Evolutionary conservation across 768 basidiomycete species (phyloP).

Genomic region (Gymnopilus junonius): DNA sequence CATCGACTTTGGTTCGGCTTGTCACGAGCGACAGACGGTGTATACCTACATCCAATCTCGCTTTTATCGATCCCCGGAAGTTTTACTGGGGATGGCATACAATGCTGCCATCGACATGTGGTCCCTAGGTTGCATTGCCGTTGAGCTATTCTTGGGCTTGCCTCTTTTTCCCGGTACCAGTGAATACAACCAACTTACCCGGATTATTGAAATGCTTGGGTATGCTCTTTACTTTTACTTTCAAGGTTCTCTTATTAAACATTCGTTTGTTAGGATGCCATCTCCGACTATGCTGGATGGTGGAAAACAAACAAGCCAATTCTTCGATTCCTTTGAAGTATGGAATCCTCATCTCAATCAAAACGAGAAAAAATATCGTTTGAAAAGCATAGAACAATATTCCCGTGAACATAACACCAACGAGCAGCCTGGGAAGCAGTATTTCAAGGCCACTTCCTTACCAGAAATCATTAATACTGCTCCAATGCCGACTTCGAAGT

Average conservation of each 20-base stretch:
- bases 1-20: constrained; percentile 98
- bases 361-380: constrained; percentile 81
- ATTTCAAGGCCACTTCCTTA: constrained; percentile 92
- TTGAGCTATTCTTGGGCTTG: constrained; percentile 95
- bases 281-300: constrained; percentile 93
- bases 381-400: constrained; percentile 95
- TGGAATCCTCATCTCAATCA: constrained; percentile 67
- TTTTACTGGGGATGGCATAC: constrained; percentile 92
- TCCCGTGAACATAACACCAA: constrained; percentile 93
- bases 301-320: constrained; percentile 93
- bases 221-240: constrained; percentile 45
- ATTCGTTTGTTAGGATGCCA: constrained; percentile 65
- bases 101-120: constrained; percentile 98
- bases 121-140: constrained; percentile 98
- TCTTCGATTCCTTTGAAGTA: constrained; percentile 80
- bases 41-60: constrained; percentile 99
- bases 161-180: constrained; percentile 98
- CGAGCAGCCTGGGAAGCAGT: constrained; percentile 98
- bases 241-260: constrained; percentile 1
- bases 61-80: constrained; percentile 98
- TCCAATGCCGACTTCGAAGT: constrained; percentile 88
- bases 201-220: constrained; percentile 99
- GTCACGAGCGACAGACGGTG: constrained; percentile 98
- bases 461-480: constrained; percentile 97
- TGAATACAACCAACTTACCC: constrained; percentile 97